Evolutionary conservation across 768 basidiomycete species (phyloP), one percentile per base, ranked within the genome.

Genomic region (Multifurca ochricompacta): DNA sequence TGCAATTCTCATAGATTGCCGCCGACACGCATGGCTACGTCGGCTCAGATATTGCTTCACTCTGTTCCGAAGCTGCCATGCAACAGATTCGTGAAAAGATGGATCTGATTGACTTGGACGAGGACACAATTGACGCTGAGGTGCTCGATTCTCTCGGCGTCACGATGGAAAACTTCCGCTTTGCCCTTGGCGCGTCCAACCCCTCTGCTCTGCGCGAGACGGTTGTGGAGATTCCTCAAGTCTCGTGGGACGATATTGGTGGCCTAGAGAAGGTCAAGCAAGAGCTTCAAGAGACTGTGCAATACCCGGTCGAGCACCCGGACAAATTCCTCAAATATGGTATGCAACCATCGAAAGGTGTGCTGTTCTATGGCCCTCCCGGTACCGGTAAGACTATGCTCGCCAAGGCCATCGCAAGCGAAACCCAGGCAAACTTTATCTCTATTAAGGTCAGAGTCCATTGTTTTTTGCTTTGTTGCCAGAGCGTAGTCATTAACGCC

Each of bases 311-410:
- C 70, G 96, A 99, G 72, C 96, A 98, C 68, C 96, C 96, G 58
- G 96, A 99, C 70, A 99, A 99, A 77, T 99, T 98, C 92, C 78
- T 99, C 86, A 99, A 99, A 77, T 99, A 99, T 66, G 96, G 96
- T 63, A 98, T 99, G 96, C 92, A 91, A 25, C 95, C 96, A 4
- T 95, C 92, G 31, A 98, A 98, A 77, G 96, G 96, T 83, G 96
- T 99, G 42, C 73, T 99, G 65, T 99, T 99, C 82, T 99, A 98
- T 70, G 96, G 96, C 41, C 96, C 96, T 68, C 96, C 96, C 62
- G 96, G 96, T 80, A 99, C 96, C 59, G 96, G 96, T 88, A 99
- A 99, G 77, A 99, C 96, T 19, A 68, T 99, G 63, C 80, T 99
- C 52, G 96, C 96, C 51, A 99, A 98, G 75, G 96, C 96, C 56